These are phyloP conservation scores for Aspergillaceae sp. DNA, from an alignment of 2,329 filamentous ascomycete species.

Conservation along the genomic window DNA sequence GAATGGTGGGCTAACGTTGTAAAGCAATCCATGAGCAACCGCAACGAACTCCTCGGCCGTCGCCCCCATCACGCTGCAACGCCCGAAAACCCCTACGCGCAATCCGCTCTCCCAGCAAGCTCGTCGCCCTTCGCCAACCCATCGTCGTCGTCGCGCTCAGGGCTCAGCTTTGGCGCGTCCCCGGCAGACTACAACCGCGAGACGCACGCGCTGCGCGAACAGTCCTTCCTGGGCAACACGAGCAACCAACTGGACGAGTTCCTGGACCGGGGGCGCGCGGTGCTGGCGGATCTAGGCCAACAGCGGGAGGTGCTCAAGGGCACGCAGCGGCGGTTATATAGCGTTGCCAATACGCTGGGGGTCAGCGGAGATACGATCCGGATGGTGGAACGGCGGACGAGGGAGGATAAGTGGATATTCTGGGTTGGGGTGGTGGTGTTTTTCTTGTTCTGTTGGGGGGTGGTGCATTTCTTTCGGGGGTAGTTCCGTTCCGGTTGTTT, in stretches of 20 bases:
- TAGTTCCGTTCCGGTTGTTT: not conserved
- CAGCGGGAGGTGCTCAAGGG: conserved; percentile 93
- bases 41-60: conserved; percentile 74
- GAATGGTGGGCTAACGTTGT: conserved; percentile 1
- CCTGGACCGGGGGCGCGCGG: conserved; percentile 79
- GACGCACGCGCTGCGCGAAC: conserved; percentile 76
- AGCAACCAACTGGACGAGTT: conserved; percentile 88
- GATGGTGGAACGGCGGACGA: conserved; percentile 86
- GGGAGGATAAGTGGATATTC: conserved; percentile 98
- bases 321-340: conserved; percentile 84
- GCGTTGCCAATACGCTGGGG: conserved; percentile 85
- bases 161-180: conserved; percentile 39
- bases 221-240: conserved; percentile 74
- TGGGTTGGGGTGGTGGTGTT: conserved; percentile 78
- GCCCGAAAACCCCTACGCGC: conserved; percentile 88
- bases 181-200: conserved; percentile 59
- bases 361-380: conserved; percentile 93
- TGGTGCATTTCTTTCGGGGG: conserved; percentile 73
- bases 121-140: conserved; percentile 34
- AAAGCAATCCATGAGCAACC: conserved; percentile 56
- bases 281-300: conserved; percentile 77
- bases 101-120: conserved; percentile 39
- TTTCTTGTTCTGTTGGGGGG: conserved; percentile 84
- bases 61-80: conserved; percentile 69
- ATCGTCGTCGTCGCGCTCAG: conserved; percentile 24